phyloP scores from a whole-genome alignment of 805 yeast genomes.

The Danielia reshetovae region DNA sequence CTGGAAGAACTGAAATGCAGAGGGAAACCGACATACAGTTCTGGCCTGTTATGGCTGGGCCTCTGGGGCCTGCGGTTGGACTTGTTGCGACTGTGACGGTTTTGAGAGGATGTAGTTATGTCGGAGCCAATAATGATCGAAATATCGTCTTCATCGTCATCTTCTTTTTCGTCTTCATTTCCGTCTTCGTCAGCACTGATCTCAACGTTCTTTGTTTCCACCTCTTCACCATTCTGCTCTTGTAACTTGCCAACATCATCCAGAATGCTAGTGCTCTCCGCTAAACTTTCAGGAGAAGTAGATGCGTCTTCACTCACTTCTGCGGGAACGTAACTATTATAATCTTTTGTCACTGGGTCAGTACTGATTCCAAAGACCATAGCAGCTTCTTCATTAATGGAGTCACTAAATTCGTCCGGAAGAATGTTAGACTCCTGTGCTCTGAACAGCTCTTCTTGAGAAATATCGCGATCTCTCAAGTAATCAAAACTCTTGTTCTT shows the following conservation, averaged over 20 bases:
- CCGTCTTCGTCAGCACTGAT: slow-evolving; percentile 5
- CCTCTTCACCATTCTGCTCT: slow-evolving; percentile 5
- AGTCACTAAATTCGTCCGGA: not conserved
- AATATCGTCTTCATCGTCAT: slow-evolving; percentile 34
- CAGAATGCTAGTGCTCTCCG: slow-evolving; percentile 6
- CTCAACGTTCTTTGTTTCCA: slow-evolving; percentile 13
- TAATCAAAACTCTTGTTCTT: slow-evolving; percentile 20
- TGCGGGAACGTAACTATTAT: too few relatives aligned
- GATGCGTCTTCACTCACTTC: too few relatives aligned
- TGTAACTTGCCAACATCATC: slow-evolving; percentile 2
- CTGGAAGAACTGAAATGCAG: slow-evolving; percentile 12
- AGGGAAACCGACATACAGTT: slow-evolving; percentile 7
- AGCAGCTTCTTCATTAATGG: slow-evolving; percentile 34
- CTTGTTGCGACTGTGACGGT: slow-evolving; percentile 1
- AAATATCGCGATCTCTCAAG: not conserved
- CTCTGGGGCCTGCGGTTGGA: slow-evolving; percentile 6
- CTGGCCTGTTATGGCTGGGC: slow-evolving; percentile 8
- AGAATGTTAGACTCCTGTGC: not conserved
- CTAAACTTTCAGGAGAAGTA: slow-evolving; percentile 1
- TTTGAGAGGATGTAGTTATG: slow-evolving; percentile 1
- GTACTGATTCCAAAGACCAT: slow-evolving; percentile 43
- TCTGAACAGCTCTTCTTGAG: not conserved
- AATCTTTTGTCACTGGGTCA: slow-evolving; percentile 2
- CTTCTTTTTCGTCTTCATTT: slow-evolving; percentile 21
- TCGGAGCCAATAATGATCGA: slow-evolving; percentile 37